Evolutionary conservation across 2,329 filamentous ascomycete species (phyloP).

Genomic region (Elsinoe arachidis): DNA sequence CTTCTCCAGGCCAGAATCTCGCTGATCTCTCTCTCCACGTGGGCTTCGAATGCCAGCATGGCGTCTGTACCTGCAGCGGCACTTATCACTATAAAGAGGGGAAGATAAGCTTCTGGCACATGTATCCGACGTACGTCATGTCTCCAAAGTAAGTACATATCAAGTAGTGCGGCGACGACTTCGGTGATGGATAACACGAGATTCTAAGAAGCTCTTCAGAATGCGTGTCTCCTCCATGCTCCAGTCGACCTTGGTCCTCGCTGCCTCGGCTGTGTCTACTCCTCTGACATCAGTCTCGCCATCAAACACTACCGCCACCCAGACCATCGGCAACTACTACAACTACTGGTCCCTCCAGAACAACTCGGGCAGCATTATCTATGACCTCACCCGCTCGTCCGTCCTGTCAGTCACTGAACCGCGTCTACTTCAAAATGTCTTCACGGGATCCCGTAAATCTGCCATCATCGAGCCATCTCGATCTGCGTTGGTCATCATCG

Average conservation of each 20-base stretch:
- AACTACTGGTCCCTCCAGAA: constrained; percentile 25
- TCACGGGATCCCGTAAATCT: constrained; percentile 20
- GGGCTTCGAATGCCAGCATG: too few relatives aligned
- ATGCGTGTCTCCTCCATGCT: neutral
- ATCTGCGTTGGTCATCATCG: constrained; percentile 23
- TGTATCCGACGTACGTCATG: too few relatives aligned
- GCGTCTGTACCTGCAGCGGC: too few relatives aligned
- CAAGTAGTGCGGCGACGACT: too few relatives aligned
- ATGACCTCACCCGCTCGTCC: constrained; percentile 26
- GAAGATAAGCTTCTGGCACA: too few relatives aligned
- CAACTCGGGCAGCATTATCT: constrained; percentile 20
- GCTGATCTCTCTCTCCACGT: too few relatives aligned
- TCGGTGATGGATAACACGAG: too few relatives aligned
- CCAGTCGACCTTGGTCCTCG: neutral
- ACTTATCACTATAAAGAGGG: too few relatives aligned
- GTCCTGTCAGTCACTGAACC: constrained; percentile 22
- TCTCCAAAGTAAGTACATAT: too few relatives aligned
- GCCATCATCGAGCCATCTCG: constrained; percentile 24
- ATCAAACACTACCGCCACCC: constrained; percentile 11
- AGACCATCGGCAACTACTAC: constrained; percentile 26
- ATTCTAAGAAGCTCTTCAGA: neutral
- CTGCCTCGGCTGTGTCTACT: neutral
- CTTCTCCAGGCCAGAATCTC: too few relatives aligned
- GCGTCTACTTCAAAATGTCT: constrained; percentile 23
- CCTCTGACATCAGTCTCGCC: neutral